A percentile compares a stretch with the other conserved stretches of the same genome.
These are phyloP conservation scores for Nitzschia inconspicua DNA, from an alignment of 108 stramenopile species.

Conservation along the genomic window DNA sequence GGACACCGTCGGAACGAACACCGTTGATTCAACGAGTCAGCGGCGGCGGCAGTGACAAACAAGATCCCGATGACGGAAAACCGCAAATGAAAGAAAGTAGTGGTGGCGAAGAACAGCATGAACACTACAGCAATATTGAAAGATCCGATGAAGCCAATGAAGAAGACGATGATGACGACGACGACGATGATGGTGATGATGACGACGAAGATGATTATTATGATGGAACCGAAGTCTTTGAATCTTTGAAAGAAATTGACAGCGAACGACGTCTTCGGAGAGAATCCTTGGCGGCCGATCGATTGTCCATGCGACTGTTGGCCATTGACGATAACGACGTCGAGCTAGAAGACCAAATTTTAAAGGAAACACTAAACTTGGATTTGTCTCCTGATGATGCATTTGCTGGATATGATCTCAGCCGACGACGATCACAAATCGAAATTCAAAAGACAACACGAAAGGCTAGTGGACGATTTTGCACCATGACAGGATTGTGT, in stretches of 20 bases:
- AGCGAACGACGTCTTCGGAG: conserved; percentile 14
- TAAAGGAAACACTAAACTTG: conserved; percentile 20
- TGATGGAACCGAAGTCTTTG: conserved; percentile 22
- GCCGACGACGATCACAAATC: conserved; percentile 6
- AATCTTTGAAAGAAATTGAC: not conserved
- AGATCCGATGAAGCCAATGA: not conserved
- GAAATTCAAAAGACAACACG: not conserved
- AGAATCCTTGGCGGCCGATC: conserved; percentile 26
- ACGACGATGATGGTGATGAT: not conserved
- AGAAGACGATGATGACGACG: not conserved
- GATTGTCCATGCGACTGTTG: conserved; percentile 31
- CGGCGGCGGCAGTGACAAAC: too few relatives aligned
- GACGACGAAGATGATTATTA: not conserved
- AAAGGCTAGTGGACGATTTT: conserved; percentile 4
- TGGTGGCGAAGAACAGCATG: too few relatives aligned
- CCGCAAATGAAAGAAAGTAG: too few relatives aligned
- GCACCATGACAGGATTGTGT: conserved; percentile 12
- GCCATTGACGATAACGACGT: conserved; percentile 29
- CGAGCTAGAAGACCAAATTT: conserved; percentile 24
- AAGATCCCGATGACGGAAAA: too few relatives aligned
- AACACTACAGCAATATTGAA: too few relatives aligned
- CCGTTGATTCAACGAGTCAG: too few relatives aligned
- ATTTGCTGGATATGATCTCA: not conserved
- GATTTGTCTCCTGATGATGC: too few relatives aligned
- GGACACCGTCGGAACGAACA: too few relatives aligned